phyloP scores from a whole-genome alignment of 768 basidiomycete species.

The Lepiota brunneoincarnata region DNA sequence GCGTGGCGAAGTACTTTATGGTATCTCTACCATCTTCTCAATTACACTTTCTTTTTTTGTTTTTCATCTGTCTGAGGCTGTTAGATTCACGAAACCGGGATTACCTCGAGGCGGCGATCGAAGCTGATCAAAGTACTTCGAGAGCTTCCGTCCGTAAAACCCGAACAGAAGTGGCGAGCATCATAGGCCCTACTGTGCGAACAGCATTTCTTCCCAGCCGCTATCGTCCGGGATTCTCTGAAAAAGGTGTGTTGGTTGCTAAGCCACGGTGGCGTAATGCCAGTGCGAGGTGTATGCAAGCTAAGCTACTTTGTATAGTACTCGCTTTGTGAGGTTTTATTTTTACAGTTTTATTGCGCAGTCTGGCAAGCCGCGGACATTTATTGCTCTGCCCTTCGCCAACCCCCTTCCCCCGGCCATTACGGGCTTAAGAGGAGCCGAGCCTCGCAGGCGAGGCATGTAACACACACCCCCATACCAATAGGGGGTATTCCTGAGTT shows the following conservation, averaged over 20 bases:
- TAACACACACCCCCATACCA: neutral
- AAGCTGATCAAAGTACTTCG: constrained; percentile 2
- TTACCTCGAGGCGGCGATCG: neutral
- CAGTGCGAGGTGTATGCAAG: no score
- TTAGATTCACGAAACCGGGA: neutral
- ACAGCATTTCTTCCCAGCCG: neutral
- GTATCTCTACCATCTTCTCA: neutral
- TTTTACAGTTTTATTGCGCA: no score
- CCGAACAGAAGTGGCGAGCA: neutral
- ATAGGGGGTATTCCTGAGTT: neutral
- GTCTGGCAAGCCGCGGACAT: no score
- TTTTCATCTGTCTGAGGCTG: neutral
- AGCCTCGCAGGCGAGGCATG: no score
- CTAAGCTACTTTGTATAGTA: no score
- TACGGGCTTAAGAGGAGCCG: no score
- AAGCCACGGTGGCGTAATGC: neutral
- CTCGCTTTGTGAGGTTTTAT: no score
- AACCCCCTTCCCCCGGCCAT: no score
- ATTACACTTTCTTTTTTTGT: neutral
- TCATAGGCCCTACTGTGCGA: neutral
- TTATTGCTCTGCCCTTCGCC: no score
- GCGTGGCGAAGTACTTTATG: constrained; percentile 5
- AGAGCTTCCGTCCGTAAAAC: constrained; percentile 7
- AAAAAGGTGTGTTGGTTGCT: constrained; percentile 6
- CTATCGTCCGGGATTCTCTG: constrained; percentile 2